Base-by-base conservation (phyloP, 257 asterid species). In the Penstemon newberryi region DNA sequence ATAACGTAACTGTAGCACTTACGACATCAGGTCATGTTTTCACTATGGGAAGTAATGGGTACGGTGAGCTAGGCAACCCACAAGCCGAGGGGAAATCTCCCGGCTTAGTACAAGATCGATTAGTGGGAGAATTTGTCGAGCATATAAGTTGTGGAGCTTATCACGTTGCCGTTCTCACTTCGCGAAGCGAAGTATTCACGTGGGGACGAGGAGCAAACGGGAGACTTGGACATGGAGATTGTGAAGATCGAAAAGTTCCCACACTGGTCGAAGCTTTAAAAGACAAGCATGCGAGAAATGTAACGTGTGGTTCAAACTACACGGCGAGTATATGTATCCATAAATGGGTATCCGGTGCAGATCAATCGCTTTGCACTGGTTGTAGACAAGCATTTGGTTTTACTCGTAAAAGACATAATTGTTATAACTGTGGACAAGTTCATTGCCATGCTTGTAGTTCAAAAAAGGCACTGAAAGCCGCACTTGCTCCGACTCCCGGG, bases 181-280 rank as follows among this genome's bases (percentile, higher is more conserved):
- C 96, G 43, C 84, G 92, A 75, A 87, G 86, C 37, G 99, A 93
- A 72, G 88, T 90, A 0, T 89, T 80, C 54, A 87, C 96, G 0
- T 93, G 99, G 99, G 99, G 99, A 55, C 73, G 75, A 70, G 99
- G 99, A 12, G 89, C 81, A 0, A 93, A 90, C 18, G 99, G 99
- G 42, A 85, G 97, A 76, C 70, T 93, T 45, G 99, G 99, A 47
- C 99, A 86, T 3, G 99, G 99, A 3, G 96, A 90, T 47, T 10
- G 40, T 0, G 96, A 90, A 18, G 96, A 93, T 64, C 84, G 88
- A 0, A 80, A 80, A 12, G 73, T 74, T 60, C 99, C 99, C 3
- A 93, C 92, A 0, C 64, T 89, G 60, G 79, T 93, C 6, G 99
- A 93, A 75, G 86, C 96, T 46, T 78, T 90, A 8, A 89, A 81